Base-by-base conservation (phyloP, 805 yeast genomes). In the Hanseniaspora singularis region DNA sequence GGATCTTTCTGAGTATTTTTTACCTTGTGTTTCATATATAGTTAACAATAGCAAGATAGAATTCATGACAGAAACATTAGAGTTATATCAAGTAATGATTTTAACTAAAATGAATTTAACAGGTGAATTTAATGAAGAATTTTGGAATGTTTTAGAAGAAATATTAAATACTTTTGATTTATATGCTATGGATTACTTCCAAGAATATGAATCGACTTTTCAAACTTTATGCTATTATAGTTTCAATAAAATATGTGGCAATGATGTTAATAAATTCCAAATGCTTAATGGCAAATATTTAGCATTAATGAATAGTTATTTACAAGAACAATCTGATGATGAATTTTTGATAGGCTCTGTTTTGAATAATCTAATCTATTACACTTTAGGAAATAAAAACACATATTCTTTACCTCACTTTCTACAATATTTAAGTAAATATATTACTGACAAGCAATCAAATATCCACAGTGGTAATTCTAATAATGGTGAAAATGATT, bases 51-150 rank as follows among this genome's bases (percentile, higher is more conserved):
- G 77, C 5, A 66, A 80, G 54, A 72, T 77, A 40, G 73, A 75
- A 31, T 76, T 79, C 49, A 58, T 81, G 23, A 70, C 77, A 7
- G 87, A 79, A 57, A 64, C 71, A 11, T 73, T 80, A 55, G 88
- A 80, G 53, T 60, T 83, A 50, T 64, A 74, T 54, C 81, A 77
- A 56, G 73, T 78, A 26, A 55, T 72, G 27, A 69, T 73, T 19
- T 64, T 70, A 56, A 71, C 76, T 16, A 65, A 76, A 46, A 68
- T 71, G 42, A 62, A 64, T 43, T 60, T 71, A 38, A 67, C 68
- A 45, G 63, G 64, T 50, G 62, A 59, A 24, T 71, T 75, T 49
- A 64, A 76, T 1, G 74, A 77, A 8, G 62, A 63, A 4, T 60
- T 74, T 53, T 77, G 83, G 83, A 68, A 64, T 26, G 57, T 75